Conservation (phyloP, 768 basidiomycete genomes). For the Cystobasidium tubakii region DNA sequence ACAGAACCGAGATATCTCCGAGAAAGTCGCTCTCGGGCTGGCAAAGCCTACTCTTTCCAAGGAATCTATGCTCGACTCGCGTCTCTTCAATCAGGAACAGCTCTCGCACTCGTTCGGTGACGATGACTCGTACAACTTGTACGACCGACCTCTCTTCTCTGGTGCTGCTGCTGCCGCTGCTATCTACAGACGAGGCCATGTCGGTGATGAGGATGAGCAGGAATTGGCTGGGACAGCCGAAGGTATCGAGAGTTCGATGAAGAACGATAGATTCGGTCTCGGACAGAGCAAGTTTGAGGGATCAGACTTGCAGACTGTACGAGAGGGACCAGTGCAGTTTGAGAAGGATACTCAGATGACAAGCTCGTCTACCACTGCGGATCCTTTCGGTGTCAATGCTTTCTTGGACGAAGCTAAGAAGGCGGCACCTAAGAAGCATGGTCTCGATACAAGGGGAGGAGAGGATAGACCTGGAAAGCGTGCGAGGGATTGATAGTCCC, state of each 20-base stretch:
- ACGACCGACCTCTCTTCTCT: slow-evolving; percentile 91
- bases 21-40: slow-evolving; percentile 94
- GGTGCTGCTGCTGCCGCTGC: slow-evolving; percentile 95
- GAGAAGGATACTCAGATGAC: slow-evolving; percentile 71
- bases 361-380: slow-evolving; percentile 51
- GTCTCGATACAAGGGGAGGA: slow-evolving; percentile 41
- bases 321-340: slow-evolving; percentile 94
- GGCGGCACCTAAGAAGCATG: slow-evolving; percentile 43
- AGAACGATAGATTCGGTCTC: slow-evolving; percentile 87
- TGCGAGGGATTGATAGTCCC: not conserved
- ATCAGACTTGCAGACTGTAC: slow-evolving; percentile 47
- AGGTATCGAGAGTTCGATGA: slow-evolving; percentile 80
- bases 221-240: slow-evolving; percentile 94
- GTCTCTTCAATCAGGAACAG: slow-evolving; percentile 94
- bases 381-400: slow-evolving; percentile 92
- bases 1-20: slow-evolving; percentile 97
- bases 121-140: slow-evolving; percentile 88
- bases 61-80: slow-evolving; percentile 93
- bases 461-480: slow-evolving; percentile 21
- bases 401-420: slow-evolving; percentile 94
- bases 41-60: slow-evolving; percentile 95
- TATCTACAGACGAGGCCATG: slow-evolving; percentile 94
- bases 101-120: slow-evolving; percentile 73
- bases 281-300: slow-evolving; percentile 53
- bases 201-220: slow-evolving; percentile 72